These are phyloP conservation scores for Pythium brachiatum DNA, from an alignment of 352 stramenopile species.

Conservation along the genomic window DNA sequence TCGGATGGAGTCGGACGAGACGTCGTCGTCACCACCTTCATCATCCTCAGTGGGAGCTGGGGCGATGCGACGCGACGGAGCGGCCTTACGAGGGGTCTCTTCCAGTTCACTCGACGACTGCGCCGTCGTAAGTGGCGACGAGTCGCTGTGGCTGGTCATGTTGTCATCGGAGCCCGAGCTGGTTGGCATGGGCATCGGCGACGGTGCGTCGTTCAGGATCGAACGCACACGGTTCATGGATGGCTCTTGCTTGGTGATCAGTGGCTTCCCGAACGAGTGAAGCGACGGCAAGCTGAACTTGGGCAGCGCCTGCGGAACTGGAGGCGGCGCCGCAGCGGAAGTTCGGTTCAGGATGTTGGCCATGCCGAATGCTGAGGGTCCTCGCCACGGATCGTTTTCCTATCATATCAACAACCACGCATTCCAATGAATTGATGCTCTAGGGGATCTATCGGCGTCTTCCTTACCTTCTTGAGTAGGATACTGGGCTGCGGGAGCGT, in stretches of 20 bases:
- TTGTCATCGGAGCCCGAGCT: slow-evolving; percentile 10
- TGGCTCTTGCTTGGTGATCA: slow-evolving; percentile 54
- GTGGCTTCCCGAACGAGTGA: slow-evolving; percentile 66
- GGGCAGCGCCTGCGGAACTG: slow-evolving; percentile 30
- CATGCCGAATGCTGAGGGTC: slow-evolving; percentile 68
- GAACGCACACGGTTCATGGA: slow-evolving; percentile 30
- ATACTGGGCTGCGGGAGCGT: slow-evolving; percentile 14
- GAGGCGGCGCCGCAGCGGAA: slow-evolving; percentile 9
- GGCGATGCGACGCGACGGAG: slow-evolving; percentile 44
- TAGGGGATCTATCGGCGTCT: not conserved
- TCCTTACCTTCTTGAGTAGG: slow-evolving; percentile 24
- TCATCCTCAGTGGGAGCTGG: slow-evolving; percentile 67
- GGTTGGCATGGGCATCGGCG: slow-evolving; percentile 16
- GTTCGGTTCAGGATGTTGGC: slow-evolving; percentile 74
- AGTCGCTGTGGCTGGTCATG: slow-evolving; percentile 21
- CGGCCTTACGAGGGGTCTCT: slow-evolving; percentile 28
- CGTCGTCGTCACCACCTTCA: slow-evolving; percentile 52
- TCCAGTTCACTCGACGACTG: slow-evolving; percentile 31
- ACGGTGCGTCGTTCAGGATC: slow-evolving; percentile 35
- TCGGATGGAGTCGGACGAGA: slow-evolving; percentile 52
- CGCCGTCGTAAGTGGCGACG: slow-evolving; percentile 17
- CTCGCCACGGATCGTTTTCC: slow-evolving; percentile 68
- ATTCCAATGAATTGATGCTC: not conserved
- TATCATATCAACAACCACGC: slow-evolving; percentile 27
- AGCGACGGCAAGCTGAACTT: slow-evolving; percentile 78